Base-by-base conservation (phyloP, 2,329 filamentous ascomycete species). In the Rutstroemia sp. region DNA sequence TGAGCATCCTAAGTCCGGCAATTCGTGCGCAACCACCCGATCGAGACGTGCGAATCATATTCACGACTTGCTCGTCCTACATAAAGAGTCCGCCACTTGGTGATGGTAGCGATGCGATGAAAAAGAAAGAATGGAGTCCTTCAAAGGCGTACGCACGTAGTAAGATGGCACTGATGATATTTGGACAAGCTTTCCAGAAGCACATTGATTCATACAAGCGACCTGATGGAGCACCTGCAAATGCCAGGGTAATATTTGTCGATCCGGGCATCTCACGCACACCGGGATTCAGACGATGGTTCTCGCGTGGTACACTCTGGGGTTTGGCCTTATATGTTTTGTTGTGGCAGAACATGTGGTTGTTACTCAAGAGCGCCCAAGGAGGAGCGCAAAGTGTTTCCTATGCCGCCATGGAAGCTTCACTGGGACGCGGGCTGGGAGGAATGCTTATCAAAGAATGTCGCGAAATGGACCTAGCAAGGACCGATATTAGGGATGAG, bases 1-100 rank as follows among this genome's bases (percentile, higher is more conserved):
- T 99, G 46, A 89, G 88, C 62, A 95, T 99, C 30, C 78, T 99
- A 38, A 94, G 87, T 64, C 94, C 94, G 0, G 92, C 94, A 0
- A 78, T 99, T 58, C 83, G 90, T 62, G 90, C 88, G 1, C 94
- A 99, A 72, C 94, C 94, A 2, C 84, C 95, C 55, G 94, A 99
- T 70, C 83, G 94, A 65, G 94, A 99, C 70, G 90, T 99, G 16
- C 81, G 94, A 59, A 80, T 99, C 59, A 79, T 99, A 56, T 83
- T 97, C 62, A 79, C 88, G 1, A 95, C 89, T 0, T 99, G 95
- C 70, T 86, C 89, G 19, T 86, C 89, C 37, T 97, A 99, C 72
- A 88, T 96, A 63, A 83, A 81, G 1, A 88, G 87, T 4, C 85
- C 85, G 14, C 77, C 89, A 8, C 75, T 88, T 19, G 78, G 78